Evolutionary conservation across 257 asterid species (phyloP), one percentile per base, ranked within the genome.

Genomic region (Solanum chilense): DNA sequence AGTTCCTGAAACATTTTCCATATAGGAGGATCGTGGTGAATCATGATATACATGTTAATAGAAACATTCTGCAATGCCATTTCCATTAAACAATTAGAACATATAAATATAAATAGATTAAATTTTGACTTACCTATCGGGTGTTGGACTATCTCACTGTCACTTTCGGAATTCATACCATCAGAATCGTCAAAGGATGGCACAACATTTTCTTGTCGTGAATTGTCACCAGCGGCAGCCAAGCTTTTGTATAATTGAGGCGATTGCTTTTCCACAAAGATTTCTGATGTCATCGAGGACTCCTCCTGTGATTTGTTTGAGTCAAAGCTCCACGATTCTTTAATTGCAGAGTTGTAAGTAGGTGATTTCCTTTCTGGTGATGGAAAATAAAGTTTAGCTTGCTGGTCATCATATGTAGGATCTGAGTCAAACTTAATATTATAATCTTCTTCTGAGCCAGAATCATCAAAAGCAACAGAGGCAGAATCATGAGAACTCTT

Each of bases 111-210:
- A 70, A 42, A 31, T 16, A 16, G 42, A 70, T 42, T 87, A 90
- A 85, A 90, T 81, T 87, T 89, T 35, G 49, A 81, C 74, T 56
- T 66, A 66, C 18, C 83, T 60, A 44, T 89, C 84, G 75, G 42
- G 85, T 91, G 80, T 39, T 23, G 84, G 44, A 70, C 91, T 86
- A 82, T 86, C 42, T 90, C 93, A 49, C 77, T 90, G 77, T 94
- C 98, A 89, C 89, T 91, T 74, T 93, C 96, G 39, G 95, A 94
- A 90, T 77, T 74, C 86, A 85, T 82, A 66, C 93, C 93, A 84
- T 94, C 95, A 29, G 98, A 92, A 87, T 94, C 94, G 91, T 95
- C 99, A 90, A 91, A 97, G 12, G 88, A 89, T 84, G 86, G 90
- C 88, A 87, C 91, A 56, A 62, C 80, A 85, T 82, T 77, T 89